These are phyloP conservation scores for Lunularia cruciata DNA, from an alignment of 225 moss, liverwort and hornwort genomes.

Conservation along the genomic window DNA sequence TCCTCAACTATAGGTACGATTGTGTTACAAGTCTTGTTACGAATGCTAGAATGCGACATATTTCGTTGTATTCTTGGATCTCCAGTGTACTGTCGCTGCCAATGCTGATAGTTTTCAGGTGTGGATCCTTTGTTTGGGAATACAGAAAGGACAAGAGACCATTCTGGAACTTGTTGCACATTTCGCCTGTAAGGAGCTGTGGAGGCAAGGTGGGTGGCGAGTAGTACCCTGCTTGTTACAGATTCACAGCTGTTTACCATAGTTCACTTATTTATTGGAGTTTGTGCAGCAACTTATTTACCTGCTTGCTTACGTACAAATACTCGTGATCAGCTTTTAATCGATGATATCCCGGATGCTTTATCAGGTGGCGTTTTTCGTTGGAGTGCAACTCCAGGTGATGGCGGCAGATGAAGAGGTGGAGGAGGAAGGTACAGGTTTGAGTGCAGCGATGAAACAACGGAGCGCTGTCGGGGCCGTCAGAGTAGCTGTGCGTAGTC, in stretches of 20 bases:
- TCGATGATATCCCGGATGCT: not conserved
- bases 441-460: conserved; percentile 55
- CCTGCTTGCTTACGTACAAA: too few species aligned
- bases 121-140: not conserved
- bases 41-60: too few species aligned
- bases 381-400: conserved; percentile 78
- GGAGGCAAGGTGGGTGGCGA: conserved; percentile 54
- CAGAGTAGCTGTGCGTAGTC: conserved; percentile 74
- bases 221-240: too few species aligned
- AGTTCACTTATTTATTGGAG: too few species aligned
- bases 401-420: conserved; percentile 41
- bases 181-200: conserved; percentile 61
- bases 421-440: conserved; percentile 31
- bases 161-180: conserved; percentile 83
- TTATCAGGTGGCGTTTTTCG: conserved; percentile 68
- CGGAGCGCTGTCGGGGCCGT: conserved; percentile 70
- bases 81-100: too few species aligned
- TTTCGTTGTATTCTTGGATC: too few species aligned
- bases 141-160: conserved; percentile 65
- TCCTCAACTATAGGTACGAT: conserved; percentile 70
- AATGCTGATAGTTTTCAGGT: not conserved
- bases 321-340: too few species aligned
- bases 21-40: too few species aligned
- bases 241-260: too few species aligned
- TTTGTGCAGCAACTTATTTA: too few species aligned